Conservation (phyloP, 2,329 filamentous ascomycete species). For the Xylaria hypoxylon region DNA sequence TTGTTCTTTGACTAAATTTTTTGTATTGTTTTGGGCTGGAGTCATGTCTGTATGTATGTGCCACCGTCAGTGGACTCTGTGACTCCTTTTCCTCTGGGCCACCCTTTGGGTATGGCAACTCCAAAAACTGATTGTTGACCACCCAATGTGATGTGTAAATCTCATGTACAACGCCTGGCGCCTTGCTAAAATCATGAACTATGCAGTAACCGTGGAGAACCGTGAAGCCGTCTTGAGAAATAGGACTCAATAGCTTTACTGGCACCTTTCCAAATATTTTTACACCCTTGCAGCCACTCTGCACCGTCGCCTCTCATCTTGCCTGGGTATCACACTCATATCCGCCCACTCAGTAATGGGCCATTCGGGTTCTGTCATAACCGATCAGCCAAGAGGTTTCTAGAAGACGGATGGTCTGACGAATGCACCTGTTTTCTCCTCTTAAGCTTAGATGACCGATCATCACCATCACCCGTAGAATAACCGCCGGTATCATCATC, state of each 20-base stretch:
- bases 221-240: conserved; percentile 26
- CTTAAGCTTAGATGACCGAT: conserved; percentile 65
- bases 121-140: conserved; percentile 26
- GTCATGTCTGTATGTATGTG: conserved; percentile 21
- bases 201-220: conserved; percentile 37
- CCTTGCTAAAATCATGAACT: conserved; percentile 54
- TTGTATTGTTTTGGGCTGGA: conserved; percentile 35
- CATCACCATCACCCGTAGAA: conserved; percentile 78
- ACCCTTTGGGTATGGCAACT: conserved; percentile 17
- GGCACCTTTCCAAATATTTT: conserved; percentile 37
- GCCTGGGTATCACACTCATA: conserved; percentile 65
- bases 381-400: conserved; percentile 56
- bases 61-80: conserved; percentile 5
- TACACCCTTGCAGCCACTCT: conserved; percentile 39
- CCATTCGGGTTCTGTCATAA: conserved; percentile 59
- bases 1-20: conserved; percentile 27
- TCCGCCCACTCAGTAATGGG: conserved; percentile 57
- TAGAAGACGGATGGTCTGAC: conserved; percentile 46
- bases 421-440: conserved; percentile 72
- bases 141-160: conserved; percentile 38
- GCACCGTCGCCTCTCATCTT: conserved; percentile 31
- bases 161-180: conserved; percentile 50
- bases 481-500: conserved; percentile 77
- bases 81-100: conserved; percentile 5
- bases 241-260: conserved; percentile 11